Evolutionary conservation across 2,329 filamentous ascomycete species (phyloP).

Genomic region (Elsinoe perseae): DNA sequence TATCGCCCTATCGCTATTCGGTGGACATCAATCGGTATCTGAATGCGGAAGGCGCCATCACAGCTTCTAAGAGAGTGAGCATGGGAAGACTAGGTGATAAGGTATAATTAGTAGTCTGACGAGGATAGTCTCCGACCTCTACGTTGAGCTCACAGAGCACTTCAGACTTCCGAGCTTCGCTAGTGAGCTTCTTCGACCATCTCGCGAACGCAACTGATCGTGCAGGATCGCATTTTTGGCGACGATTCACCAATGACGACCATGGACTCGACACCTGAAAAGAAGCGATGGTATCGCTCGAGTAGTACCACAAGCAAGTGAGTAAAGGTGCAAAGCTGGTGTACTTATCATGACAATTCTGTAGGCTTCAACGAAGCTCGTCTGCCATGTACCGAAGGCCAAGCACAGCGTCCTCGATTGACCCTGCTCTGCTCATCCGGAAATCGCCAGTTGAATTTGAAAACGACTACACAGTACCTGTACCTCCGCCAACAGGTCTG

Average conservation of each 20-base stretch:
- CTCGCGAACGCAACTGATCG: neutral
- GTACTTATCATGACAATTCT: neutral
- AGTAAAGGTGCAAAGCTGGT: neutral
- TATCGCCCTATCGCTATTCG: constrained; percentile 18
- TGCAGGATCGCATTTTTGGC: constrained; percentile 6
- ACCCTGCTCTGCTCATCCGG: constrained; percentile 8
- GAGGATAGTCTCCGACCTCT: neutral
- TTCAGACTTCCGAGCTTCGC: constrained; percentile 13
- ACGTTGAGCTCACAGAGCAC: neutral
- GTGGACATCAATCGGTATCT: constrained; percentile 22
- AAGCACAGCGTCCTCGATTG: constrained; percentile 7
- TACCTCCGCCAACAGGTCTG: constrained; percentile 1
- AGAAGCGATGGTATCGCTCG: constrained; percentile 13
- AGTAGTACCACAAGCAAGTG: constrained; percentile 11
- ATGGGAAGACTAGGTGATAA: neutral
- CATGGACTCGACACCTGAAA: constrained; percentile 4
- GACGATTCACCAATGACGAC: neutral
- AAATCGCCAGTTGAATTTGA: constrained; percentile 14
- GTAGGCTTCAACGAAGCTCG: constrained; percentile 9
- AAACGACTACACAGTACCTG: constrained; percentile 6
- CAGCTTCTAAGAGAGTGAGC: neutral
- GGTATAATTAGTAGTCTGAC: neutral
- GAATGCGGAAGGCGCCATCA: constrained; percentile 17
- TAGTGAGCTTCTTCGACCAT: neutral
- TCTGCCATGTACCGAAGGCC: constrained; percentile 8